A percentile compares a stretch with the other conserved stretches of the same genome.
These are phyloP conservation scores for Discostella pseudostelligera DNA, from an alignment of 108 stramenopile species.

Conservation along the genomic window DNA sequence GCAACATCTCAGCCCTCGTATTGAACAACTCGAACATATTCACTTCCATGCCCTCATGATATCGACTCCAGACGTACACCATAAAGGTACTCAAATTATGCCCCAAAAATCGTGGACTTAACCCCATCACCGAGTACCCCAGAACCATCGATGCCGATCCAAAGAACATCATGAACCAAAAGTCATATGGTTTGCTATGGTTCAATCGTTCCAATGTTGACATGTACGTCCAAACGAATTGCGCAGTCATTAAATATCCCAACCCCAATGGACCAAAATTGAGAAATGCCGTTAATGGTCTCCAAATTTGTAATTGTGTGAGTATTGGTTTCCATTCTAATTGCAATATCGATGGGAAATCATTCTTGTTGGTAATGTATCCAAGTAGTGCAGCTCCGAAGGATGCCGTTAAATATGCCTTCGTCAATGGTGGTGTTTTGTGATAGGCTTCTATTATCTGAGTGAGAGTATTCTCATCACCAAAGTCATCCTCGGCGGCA, in stretches of 20 bases:
- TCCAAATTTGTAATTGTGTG: constrained; percentile 77
- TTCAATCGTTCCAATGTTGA: constrained; percentile 88
- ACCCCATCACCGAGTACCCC: constrained; percentile 70
- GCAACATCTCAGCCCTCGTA: constrained; percentile 80
- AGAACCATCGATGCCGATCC: constrained; percentile 77
- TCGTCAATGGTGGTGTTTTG: constrained; percentile 90
- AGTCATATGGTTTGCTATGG: constrained; percentile 90
- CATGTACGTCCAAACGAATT: constrained; percentile 98
- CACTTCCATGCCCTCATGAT: constrained; percentile 92
- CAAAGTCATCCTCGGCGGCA: constrained; percentile 72
- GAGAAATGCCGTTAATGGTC: constrained; percentile 87
- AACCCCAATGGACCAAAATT: constrained; percentile 88
- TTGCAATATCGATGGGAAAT: constrained; percentile 74
- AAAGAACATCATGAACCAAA: constrained; percentile 92
- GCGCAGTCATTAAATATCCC: constrained; percentile 80
- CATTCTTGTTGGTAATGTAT: constrained; percentile 69
- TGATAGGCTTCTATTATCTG: constrained; percentile 60
- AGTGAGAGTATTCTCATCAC: constrained; percentile 59
- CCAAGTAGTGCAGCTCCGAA: constrained; percentile 61
- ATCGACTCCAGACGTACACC: constrained; percentile 95
- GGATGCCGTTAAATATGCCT: constrained; percentile 80
- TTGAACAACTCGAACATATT: constrained; percentile 92
- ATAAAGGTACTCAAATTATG: constrained; percentile 94
- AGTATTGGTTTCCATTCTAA: constrained; percentile 78
- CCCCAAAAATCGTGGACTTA: constrained; percentile 80